phyloP scores from a whole-genome alignment of 768 basidiomycete species.

The Xerocomus brunneocitrinus region DNA sequence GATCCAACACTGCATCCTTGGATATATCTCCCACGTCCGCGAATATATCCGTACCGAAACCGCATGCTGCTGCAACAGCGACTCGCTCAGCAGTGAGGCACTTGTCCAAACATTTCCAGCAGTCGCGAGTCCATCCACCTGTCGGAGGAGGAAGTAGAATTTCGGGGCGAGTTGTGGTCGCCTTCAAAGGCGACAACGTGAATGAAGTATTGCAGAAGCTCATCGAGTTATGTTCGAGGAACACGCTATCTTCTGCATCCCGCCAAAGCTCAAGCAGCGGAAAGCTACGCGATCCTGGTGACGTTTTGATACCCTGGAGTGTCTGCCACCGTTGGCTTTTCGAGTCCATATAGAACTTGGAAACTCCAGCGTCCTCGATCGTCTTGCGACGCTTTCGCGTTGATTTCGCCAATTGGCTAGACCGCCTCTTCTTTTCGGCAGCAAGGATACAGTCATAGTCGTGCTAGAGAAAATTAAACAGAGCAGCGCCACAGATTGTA shows the following conservation, averaged over 20 bases:
- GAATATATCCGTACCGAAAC: conserved; percentile 33
- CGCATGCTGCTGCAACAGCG: conserved; percentile 36
- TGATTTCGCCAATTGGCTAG: conserved; percentile 30
- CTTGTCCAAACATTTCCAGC: conserved; percentile 78
- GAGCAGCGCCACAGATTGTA: not conserved
- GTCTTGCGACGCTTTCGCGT: conserved; percentile 38
- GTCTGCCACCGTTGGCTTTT: conserved; percentile 12
- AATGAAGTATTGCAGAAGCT: conserved; percentile 13
- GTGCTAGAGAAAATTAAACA: conserved; percentile 44
- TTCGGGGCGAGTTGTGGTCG: not conserved
- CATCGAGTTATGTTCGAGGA: conserved; percentile 24
- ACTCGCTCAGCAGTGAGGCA: conserved; percentile 73
- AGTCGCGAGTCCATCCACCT: conserved; percentile 61
- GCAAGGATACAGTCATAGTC: conserved; percentile 75
- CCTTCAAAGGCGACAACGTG: conserved; percentile 16
- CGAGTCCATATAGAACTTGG: conserved; percentile 20
- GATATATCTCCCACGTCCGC: conserved; percentile 51
- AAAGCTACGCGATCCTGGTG: conserved; percentile 32
- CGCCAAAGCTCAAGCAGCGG: conserved; percentile 27
- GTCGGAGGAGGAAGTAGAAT: conserved; percentile 3
- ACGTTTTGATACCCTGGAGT: conserved; percentile 13
- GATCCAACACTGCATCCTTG: conserved; percentile 53
- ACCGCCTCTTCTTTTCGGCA: conserved; percentile 25
- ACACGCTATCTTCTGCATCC: conserved; percentile 27
- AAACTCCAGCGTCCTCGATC: conserved; percentile 27